A percentile compares a stretch with the other conserved stretches of the same genome.
Conservation (phyloP, 2,329 filamentous ascomycete species). For the Madurella fahalii region DNA sequence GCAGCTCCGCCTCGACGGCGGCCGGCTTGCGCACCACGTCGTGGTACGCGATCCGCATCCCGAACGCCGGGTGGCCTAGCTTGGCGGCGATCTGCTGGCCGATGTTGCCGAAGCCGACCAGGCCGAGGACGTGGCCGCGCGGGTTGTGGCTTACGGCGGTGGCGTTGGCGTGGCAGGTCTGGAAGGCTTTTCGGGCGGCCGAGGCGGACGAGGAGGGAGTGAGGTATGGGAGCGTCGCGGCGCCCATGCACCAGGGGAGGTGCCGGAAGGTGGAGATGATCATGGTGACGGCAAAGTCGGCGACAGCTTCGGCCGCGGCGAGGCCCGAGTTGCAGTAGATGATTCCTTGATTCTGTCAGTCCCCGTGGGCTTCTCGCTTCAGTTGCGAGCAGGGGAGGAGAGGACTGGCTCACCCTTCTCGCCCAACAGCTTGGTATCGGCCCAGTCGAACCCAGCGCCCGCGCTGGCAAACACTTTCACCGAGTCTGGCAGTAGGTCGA, state of each 20-base stretch:
- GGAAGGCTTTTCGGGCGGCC: slow-evolving; percentile 38
- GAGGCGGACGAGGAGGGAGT: slow-evolving; percentile 15
- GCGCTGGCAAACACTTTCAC: slow-evolving; percentile 61
- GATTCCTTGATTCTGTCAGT: slow-evolving; percentile 43
- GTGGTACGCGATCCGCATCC: slow-evolving; percentile 63
- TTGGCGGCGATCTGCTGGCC: slow-evolving; percentile 61
- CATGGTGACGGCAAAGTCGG: slow-evolving; percentile 65
- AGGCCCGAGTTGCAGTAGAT: slow-evolving; percentile 70
- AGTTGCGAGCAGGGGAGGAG: no score
- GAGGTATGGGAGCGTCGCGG: slow-evolving; percentile 43
- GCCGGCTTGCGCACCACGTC: slow-evolving; percentile 51
- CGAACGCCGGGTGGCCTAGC: slow-evolving; percentile 49
- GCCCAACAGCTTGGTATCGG: slow-evolving; percentile 57
- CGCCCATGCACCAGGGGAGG: slow-evolving; percentile 59
- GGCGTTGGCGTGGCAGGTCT: slow-evolving; percentile 56
- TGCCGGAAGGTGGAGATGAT: slow-evolving; percentile 67
- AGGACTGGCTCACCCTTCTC: slow-evolving; percentile 45
- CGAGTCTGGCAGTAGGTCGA: slow-evolving; percentile 49
- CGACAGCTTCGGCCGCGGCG: slow-evolving; percentile 67
- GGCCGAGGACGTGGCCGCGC: slow-evolving; percentile 55
- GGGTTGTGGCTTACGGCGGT: slow-evolving; percentile 61
- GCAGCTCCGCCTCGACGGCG: slow-evolving; percentile 38
- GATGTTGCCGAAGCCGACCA: slow-evolving; percentile 67
- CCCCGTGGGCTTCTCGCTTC: no score
- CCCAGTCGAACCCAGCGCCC: slow-evolving; percentile 65